phyloP scores from a whole-genome alignment of 306 rosid species.

The Luffa aegyptiaca region DNA sequence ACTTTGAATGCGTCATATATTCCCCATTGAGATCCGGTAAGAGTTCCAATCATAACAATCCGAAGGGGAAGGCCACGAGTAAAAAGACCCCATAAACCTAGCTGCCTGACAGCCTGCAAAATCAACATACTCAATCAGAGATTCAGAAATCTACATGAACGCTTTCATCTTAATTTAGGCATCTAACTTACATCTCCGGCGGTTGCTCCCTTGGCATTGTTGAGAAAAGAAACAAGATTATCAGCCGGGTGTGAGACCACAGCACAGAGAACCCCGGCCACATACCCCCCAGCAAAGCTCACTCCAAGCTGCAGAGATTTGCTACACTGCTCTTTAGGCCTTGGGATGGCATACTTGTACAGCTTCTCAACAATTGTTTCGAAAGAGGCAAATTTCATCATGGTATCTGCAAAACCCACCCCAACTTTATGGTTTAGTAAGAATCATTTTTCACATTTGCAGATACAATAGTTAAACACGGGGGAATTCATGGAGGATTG shows the following conservation, averaged over 20 bases:
- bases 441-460: background rate
- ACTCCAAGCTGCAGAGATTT: slow-evolving; percentile 78
- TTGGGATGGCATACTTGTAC: slow-evolving; percentile 66
- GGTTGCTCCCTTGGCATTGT: slow-evolving; percentile 92
- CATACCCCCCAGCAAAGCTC: slow-evolving; percentile 87
- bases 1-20: slow-evolving; percentile 90
- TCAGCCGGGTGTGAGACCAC: slow-evolving; percentile 95
- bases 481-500: too few species aligned
- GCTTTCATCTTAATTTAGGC: background rate
- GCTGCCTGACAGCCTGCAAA: slow-evolving; percentile 77
- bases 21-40: slow-evolving; percentile 95
- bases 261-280: slow-evolving; percentile 89
- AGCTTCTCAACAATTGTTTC: slow-evolving; percentile 76
- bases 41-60: slow-evolving; percentile 93
- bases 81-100: slow-evolving; percentile 66
- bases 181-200: slow-evolving; percentile 75
- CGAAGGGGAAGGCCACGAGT: slow-evolving; percentile 98
- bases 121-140: background rate
- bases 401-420: slow-evolving; percentile 48
- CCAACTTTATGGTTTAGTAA: background rate
- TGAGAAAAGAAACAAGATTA: slow-evolving; percentile 85
- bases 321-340: slow-evolving; percentile 75
- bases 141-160: background rate
- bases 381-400: slow-evolving; percentile 93
- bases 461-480: background rate